Evolutionary conservation across 2,329 filamentous ascomycete genomes (phyloP), one percentile per base, ranked within the genome.

Genomic region (Cordyceps farinosa): DNA sequence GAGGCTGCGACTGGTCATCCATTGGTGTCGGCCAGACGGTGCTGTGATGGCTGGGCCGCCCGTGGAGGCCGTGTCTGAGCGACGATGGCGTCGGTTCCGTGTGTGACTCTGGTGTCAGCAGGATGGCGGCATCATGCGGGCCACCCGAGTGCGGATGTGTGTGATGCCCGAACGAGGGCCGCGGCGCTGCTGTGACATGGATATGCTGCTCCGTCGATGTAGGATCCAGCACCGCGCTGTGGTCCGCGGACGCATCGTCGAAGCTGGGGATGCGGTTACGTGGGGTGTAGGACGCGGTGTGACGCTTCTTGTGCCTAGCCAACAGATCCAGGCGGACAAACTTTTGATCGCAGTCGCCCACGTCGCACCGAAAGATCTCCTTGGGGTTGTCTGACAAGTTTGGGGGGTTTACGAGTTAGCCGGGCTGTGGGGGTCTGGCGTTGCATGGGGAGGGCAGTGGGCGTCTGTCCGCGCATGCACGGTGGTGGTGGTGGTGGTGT

Each of bases 251-350:
- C 17, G 78, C 68, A 64, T 73, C 77, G 64, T 73, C 77, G 67
- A 82, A 82, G 72, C 80, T 82, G 34, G 78, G 79, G n/a, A 78
- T 71, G 30, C 81, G 79, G 61, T 83, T 83, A 34, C 81, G 74
- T 5, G 82, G 81, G 2, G 78, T 76, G 64, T 83, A 83, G 0
- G 79, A 78, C 17, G 84, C 79, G 3, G 82, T 86, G 70, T 90
- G 87, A 34, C 87, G 83, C 72, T 87, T 88, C 70, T 84, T 82
- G 73, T 90, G 87, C 44, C 87, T 85, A 55, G 88, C 81, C 67
- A 91, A 86, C 47, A 94, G 82, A 73, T 94, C 91, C 70, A 89
- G 87, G 55, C 91, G 87, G 45, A 94, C 90, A 72, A 94, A 95
- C 66, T 86, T 84, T 65, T 91, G 88, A 63, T 86, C 84, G 75